phyloP scores from a whole-genome alignment of 2,329 filamentous ascomycete species.

The Didymellaceae sp. region DNA sequence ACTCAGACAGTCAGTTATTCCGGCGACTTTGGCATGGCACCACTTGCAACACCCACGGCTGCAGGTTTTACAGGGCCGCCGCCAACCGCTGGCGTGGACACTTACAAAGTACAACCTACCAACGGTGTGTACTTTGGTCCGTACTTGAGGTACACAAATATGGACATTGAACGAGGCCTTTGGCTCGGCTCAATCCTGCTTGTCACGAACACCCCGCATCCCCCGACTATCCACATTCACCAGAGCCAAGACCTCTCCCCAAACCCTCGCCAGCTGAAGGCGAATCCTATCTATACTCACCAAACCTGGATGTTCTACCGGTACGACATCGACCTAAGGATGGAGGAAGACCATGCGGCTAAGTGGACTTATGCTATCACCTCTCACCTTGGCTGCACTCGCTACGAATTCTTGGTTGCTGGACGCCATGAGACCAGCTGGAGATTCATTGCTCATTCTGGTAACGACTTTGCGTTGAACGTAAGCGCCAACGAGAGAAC shows the following conservation, averaged over 20 bases:
- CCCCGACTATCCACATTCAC: slow-evolving; percentile 95
- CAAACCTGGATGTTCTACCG: slow-evolving; percentile 96
- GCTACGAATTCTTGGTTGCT: slow-evolving; percentile 95
- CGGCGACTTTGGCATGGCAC: slow-evolving; percentile 82
- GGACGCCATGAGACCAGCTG: slow-evolving; percentile 89
- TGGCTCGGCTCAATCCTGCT: slow-evolving; percentile 96
- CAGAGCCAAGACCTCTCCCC: slow-evolving; percentile 88
- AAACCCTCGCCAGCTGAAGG: slow-evolving; percentile 85
- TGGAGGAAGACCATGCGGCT: slow-evolving; percentile 78
- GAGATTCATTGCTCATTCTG: slow-evolving; percentile 95
- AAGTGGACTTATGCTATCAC: slow-evolving; percentile 99
- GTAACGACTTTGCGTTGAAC: slow-evolving; percentile 91
- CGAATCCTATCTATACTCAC: slow-evolving; percentile 83
- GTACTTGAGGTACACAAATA: slow-evolving; percentile 94
- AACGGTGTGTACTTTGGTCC: slow-evolving; percentile 99
- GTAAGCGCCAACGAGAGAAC: slow-evolving; percentile 86
- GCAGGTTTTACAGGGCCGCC: slow-evolving; percentile 90
- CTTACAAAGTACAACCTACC: slow-evolving; percentile 91
- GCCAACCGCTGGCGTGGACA: slow-evolving; percentile 84
- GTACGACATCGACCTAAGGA: slow-evolving; percentile 87
- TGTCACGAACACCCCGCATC: slow-evolving; percentile 87
- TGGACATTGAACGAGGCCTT: slow-evolving; percentile 88
- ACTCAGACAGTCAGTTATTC: slow-evolving; percentile 85
- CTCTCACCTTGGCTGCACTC: slow-evolving; percentile 94
- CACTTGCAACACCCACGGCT: slow-evolving; percentile 74